Evolutionary conservation across 257 asterid genomes (phyloP), one percentile per base, ranked within the genome.

Genomic region (Nicotiana noctiflora): DNA sequence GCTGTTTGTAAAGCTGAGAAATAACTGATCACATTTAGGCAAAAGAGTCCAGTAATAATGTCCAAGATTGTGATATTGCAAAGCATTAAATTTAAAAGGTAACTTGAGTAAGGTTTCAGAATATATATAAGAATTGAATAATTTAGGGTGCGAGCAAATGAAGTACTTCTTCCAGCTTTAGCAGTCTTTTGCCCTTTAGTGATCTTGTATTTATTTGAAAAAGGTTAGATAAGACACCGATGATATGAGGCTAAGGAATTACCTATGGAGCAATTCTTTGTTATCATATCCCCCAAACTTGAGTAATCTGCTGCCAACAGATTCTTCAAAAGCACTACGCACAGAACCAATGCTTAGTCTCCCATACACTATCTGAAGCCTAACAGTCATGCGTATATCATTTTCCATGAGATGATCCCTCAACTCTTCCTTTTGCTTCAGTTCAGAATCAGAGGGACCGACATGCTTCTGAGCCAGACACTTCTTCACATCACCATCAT

Each of bases 291-390:
- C 93, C 17, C 92, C 93, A 53, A 93, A 90, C 79, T 91, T 92
- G 75, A 78, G 80, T 40, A 95, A 85, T 83, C 95, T 86, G 88
- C 84, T 86, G 76, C 97, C 99, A 4, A 93, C 92, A 0, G 99
- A 95, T 46, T 93, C 97, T 84, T 93, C 90, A 21, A 93, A 95
- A 46, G 97, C 97, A 82, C 85, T 89, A 44, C 97, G 84, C 44
- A 93, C 97, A 8, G 96, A 91, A 1, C 86, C 74, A 67, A 96
- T 92, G 81, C 93, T 93, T 86, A 96, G 61, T 79, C 92, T 90
- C 52, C 98, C 95, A 82, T 94, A 96, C 21, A 92, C 97, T 80
- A 95, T 94, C 81, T 92, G 97, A 65, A 95, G 95, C 89, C 99
- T 90, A 34, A 95, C 75, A 31, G 97, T 95, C 91, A 92, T 88